These are phyloP conservation scores for Neoboletus brunneissimus DNA, from an alignment of 768 basidiomycete genomes.

Conservation along the genomic window DNA sequence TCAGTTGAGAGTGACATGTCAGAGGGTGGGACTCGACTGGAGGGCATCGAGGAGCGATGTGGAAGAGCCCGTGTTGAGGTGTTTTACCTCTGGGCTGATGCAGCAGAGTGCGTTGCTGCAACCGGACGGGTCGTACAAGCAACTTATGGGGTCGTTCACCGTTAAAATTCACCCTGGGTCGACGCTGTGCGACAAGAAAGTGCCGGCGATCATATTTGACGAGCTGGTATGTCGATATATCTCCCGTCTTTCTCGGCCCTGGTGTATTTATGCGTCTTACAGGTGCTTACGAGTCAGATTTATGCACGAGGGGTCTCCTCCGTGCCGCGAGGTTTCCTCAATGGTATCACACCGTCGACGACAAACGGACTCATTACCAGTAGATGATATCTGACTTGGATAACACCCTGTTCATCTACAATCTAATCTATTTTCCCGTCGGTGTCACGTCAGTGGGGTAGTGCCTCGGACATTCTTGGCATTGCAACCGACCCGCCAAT, in stretches of 20 bases:
- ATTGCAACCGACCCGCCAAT: constrained; percentile 4
- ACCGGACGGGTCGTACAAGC: constrained; percentile 86
- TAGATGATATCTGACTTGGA: constrained; percentile 13
- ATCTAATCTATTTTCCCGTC: constrained; percentile 12
- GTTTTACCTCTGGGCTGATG: constrained; percentile 72
- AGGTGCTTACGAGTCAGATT: constrained; percentile 79
- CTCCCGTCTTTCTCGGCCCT: background rate
- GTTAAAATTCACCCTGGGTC: constrained; percentile 94
- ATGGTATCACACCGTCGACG: constrained; percentile 13
- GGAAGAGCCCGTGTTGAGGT: constrained; percentile 65
- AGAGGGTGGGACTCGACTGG: constrained; percentile 59
- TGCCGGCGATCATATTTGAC: constrained; percentile 86
- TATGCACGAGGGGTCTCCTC: constrained; percentile 92
- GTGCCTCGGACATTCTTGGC: background rate
- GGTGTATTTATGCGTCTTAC: constrained; percentile 1
- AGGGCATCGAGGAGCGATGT: constrained; percentile 56
- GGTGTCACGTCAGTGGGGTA: background rate
- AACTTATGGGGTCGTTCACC: constrained; percentile 67
- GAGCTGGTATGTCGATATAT: constrained; percentile 66
- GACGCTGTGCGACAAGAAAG: constrained; percentile 73
- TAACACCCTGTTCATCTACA: background rate
- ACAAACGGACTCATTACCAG: constrained; percentile 8
- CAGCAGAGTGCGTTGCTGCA: constrained; percentile 83
- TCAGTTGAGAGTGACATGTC: constrained; percentile 71
- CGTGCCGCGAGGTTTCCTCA: constrained; percentile 59